Evolutionary conservation across 192 early-diverging fungal genomes (phyloP).

Genomic region (Coemansia aciculifera): DNA sequence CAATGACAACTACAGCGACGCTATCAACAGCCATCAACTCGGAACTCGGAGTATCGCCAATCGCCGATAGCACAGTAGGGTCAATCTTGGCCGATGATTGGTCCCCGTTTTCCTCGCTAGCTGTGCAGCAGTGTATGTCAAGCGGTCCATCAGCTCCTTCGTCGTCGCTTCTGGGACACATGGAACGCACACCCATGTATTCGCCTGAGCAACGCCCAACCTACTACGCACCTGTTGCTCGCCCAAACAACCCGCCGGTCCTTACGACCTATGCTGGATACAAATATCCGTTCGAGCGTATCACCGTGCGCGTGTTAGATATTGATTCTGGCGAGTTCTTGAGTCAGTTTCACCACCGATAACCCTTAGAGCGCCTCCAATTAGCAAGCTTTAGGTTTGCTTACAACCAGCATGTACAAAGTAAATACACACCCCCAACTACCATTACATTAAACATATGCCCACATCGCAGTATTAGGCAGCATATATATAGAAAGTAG

Average conservation of each 20-base stretch:
- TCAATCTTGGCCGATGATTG: slow-evolving; percentile 20
- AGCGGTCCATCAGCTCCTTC: neutral
- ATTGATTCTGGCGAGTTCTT: slow-evolving; percentile 47
- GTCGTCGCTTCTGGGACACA: slow-evolving; percentile 24
- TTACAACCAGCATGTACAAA: neutral
- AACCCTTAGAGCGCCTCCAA: neutral
- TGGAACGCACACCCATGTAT: slow-evolving; percentile 23
- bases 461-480: neutral
- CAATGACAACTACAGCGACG: neutral
- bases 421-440: neutral
- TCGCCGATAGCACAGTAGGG: neutral
- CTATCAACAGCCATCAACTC: neutral
- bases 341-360: slow-evolving; percentile 19
- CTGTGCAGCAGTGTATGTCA: slow-evolving; percentile 22
- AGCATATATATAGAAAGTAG: neutral
- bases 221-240: neutral
- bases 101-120: slow-evolving; percentile 36
- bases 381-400: neutral
- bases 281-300: slow-evolving; percentile 24
- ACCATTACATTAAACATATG: neutral
- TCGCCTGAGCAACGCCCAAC: neutral
- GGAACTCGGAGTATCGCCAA: slow-evolving; percentile 2
- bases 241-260: slow-evolving; percentile 10
- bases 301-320: slow-evolving; percentile 33
- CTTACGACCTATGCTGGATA: slow-evolving; percentile 33